Evolutionary conservation across 768 basidiomycete genomes (phyloP).

Genomic region (Xerocomus brunneocitrinus): DNA sequence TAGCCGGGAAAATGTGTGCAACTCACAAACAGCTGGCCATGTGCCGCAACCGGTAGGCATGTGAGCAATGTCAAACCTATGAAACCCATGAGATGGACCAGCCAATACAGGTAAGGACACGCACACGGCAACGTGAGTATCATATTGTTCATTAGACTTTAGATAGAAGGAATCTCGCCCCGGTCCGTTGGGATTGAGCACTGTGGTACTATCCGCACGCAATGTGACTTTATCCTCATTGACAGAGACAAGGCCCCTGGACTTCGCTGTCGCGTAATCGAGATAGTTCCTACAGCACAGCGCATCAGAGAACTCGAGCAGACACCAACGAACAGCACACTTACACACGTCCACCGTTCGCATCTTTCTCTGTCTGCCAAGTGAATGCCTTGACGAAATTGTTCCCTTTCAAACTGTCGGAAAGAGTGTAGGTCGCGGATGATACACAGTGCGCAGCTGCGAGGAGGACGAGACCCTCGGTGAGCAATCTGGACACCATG

Average conservation of each 20-base stretch:
- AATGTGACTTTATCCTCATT: conserved; percentile 37
- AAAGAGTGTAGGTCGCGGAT: conserved; percentile 43
- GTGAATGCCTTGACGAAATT: conserved; percentile 40
- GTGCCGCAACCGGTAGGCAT: conserved; percentile 40
- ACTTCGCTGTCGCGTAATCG: conserved; percentile 44
- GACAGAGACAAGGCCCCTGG: conserved; percentile 55
- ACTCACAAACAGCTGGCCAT: conserved; percentile 37
- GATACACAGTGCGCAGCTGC: conserved; percentile 7
- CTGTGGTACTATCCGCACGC: conserved; percentile 33
- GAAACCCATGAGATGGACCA: not conserved
- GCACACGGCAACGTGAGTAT: conserved; percentile 33
- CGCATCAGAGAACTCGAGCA: not conserved
- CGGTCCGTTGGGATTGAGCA: conserved; percentile 26
- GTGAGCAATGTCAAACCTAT: conserved; percentile 34
- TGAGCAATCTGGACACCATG: not conserved
- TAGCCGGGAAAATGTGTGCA: not conserved
- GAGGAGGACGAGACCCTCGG: conserved; percentile 7
- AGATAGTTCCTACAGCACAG: conserved; percentile 37
- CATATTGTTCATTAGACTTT: conserved; percentile 27
- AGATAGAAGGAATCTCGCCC: conserved; percentile 36
- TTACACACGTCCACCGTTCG: conserved; percentile 30
- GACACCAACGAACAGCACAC: not conserved
- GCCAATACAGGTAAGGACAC: not conserved
- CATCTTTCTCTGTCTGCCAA: conserved; percentile 24
- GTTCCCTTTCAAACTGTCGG: conserved; percentile 45